A percentile compares a stretch with the other conserved stretches of the same genome.
These are phyloP conservation scores for Diversispora epigaea DNA, from an alignment of 192 early-diverging fungal genomes.

Conservation along the genomic window DNA sequence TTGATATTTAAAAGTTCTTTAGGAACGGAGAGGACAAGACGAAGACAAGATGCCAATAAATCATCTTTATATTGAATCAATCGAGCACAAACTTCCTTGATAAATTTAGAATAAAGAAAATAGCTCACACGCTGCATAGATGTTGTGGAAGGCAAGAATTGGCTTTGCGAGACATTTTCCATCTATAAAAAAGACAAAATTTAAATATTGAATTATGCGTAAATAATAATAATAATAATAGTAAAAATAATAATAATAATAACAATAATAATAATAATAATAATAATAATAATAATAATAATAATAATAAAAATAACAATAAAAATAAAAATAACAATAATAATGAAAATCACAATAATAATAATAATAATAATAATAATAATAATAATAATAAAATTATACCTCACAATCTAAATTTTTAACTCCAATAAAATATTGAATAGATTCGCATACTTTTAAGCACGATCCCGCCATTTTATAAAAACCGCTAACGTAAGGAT, in stretches of 20 bases:
- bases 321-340: neutral
- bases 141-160: constrained; percentile 31
- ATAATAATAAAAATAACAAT: too few relatives aligned
- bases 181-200: neutral
- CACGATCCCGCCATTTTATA: constrained; percentile 64
- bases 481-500: constrained; percentile 72
- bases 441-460: constrained; percentile 45
- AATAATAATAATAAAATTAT: neutral
- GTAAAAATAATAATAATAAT: too few relatives aligned
- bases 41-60: constrained; percentile 64
- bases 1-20: constrained; percentile 52
- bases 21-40: constrained; percentile 62
- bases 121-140: constrained; percentile 31
- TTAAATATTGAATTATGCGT: neutral
- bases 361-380: neutral
- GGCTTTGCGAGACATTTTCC: neutral
- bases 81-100: constrained; percentile 59
- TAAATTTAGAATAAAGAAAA: constrained; percentile 53
- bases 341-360: too few relatives aligned
- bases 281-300: too few relatives aligned
- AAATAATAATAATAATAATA: neutral
- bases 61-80: constrained; percentile 75
- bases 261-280: too few relatives aligned
- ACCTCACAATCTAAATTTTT: constrained; percentile 11
- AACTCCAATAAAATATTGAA: constrained; percentile 37